Base-by-base conservation (phyloP, 2,329 filamentous ascomycete genomes). In the Rhynchosporium agropyri region DNA sequence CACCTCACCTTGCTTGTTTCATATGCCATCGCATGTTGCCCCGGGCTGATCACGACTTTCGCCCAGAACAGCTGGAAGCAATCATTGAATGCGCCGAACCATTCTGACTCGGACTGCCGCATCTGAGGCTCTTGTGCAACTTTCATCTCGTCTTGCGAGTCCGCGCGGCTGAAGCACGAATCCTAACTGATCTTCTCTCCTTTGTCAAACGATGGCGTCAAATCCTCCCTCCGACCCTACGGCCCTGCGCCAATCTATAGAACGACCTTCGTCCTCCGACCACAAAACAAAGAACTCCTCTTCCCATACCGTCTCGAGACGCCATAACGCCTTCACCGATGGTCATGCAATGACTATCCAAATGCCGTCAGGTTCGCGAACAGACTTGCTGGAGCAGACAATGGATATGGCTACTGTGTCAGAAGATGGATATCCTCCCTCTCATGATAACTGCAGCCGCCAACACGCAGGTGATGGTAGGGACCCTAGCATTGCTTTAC, bases 371-470 rank as follows among this genome's bases (percentile, higher is more conserved):
- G 62, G 64, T n/a, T 28, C 50, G 5, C 63, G 43, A 20, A 42
- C 49, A 26, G 54, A 63, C 42, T 43, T 64, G 43, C 64, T 65
- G 3, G 45, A 61, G 10, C 40, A 42, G 36, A 56, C 53, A 42
- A 56, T 43, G 36, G 4, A 26, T 3, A 56, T 42, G 36, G 28
- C 38, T 26, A 12, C 20, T 13, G 65, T 69, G 15, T 45, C 42
- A 13, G 60, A 58, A 36, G 63, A 40, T 12, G 66, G 66, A 45
- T 65, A 70, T 13, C 69, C 68, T 8, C 67, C 67, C 8, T 69
- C 65, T 53, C 68, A 70, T 13, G 67, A 72, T 15, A 71, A 70
- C 54, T 72, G 72, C 51, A 65, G 63, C 49, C 65, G 63, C 38
- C 60, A 69, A 20, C 66, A 71, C 46, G 62, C 68, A 46, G 48